Percentiles rank a stretch among this genome's conserved stretches.
phyloP scores from a whole-genome alignment of 495 filamentous ascomycete species.

The Hypoxylon rickii region DNA sequence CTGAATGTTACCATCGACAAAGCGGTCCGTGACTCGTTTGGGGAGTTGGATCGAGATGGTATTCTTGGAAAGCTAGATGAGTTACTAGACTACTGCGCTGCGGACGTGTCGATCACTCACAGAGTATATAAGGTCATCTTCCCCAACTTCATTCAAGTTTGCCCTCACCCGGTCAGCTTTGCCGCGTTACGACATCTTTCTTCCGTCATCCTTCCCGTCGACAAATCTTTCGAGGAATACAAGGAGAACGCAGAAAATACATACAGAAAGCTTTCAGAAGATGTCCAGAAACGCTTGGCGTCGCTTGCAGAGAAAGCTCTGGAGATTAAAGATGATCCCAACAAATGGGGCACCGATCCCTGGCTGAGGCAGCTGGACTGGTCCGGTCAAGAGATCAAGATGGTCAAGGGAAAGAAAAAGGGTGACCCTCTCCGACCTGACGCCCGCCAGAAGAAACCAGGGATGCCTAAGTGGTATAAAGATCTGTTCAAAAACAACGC shows the following conservation, averaged over 20 bases:
- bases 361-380: conserved; percentile 96
- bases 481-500: conserved; percentile 74
- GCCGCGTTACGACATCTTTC: conserved; percentile 90
- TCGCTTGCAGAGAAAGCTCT: conserved; percentile 76
- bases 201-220: conserved; percentile 87
- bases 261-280: conserved; percentile 75
- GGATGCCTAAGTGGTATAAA: conserved; percentile 96
- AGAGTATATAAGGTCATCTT: conserved; percentile 91
- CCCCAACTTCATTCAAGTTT: conserved; percentile 81
- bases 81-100: conserved; percentile 92
- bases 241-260: conserved; percentile 79
- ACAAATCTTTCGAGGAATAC: conserved; percentile 85
- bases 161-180: conserved; percentile 97
- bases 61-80: conserved; percentile 73
- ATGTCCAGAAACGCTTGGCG: conserved; percentile 72
- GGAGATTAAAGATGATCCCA: conserved; percentile 67
- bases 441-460: conserved; percentile 86
- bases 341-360: conserved; percentile 73
- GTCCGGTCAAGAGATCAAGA: conserved; percentile 87
- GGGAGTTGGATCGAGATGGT: conserved; percentile 73
- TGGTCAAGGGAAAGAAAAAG: conserved; percentile 90
- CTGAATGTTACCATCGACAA: conserved; percentile 93
- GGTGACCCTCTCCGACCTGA: conserved; percentile 75
- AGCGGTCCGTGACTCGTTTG: conserved; percentile 82
- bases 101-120: conserved; percentile 91